phyloP scores from a whole-genome alignment of 176 grass and related monocot genomes.

The Zoysia japonica region DNA sequence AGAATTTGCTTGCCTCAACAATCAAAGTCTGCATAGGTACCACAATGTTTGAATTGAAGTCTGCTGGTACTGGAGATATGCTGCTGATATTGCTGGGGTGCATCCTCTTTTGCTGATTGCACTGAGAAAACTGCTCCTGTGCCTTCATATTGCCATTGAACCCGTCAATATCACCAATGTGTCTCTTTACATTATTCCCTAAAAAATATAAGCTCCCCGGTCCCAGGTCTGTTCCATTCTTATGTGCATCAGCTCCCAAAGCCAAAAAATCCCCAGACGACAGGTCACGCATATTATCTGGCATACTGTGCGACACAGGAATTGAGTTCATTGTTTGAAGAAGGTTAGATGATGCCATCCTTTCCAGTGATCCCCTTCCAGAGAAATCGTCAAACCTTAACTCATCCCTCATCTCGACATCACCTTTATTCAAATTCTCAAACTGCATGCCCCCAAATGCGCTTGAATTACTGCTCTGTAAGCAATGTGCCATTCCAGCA shows the following conservation, averaged over 20 bases:
- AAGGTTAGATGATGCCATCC: constrained; percentile 81
- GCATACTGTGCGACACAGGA: constrained; percentile 41
- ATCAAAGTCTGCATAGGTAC: constrained; percentile 45
- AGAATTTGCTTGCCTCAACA: constrained; percentile 52
- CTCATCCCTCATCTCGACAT: constrained; percentile 60
- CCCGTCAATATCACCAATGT: constrained; percentile 67
- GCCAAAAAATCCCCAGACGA: constrained; percentile 75
- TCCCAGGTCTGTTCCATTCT: constrained; percentile 50
- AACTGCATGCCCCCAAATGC: constrained; percentile 64
- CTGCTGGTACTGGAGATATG: constrained; percentile 38
- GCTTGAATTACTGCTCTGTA: constrained; percentile 41
- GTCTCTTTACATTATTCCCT: constrained; percentile 71
- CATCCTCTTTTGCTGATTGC: constrained; percentile 60
- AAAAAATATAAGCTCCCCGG: constrained; percentile 57
- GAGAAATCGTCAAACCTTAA: constrained; percentile 53
- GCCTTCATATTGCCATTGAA: constrained; percentile 55
- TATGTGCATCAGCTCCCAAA: constrained; percentile 63
- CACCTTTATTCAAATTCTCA: constrained; percentile 75
- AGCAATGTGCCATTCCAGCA: constrained; percentile 45
- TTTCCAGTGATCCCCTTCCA: constrained; percentile 62
- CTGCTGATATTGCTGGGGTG: constrained; percentile 33
- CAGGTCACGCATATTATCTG: constrained; percentile 55
- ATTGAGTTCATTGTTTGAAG: constrained; percentile 69
- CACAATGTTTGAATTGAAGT: constrained; percentile 45
- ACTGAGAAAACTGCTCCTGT: constrained; percentile 51